Evolutionary conservation across 2,329 filamentous ascomycete species (phyloP).

Genomic region (Pseudofabraea citricarpa): DNA sequence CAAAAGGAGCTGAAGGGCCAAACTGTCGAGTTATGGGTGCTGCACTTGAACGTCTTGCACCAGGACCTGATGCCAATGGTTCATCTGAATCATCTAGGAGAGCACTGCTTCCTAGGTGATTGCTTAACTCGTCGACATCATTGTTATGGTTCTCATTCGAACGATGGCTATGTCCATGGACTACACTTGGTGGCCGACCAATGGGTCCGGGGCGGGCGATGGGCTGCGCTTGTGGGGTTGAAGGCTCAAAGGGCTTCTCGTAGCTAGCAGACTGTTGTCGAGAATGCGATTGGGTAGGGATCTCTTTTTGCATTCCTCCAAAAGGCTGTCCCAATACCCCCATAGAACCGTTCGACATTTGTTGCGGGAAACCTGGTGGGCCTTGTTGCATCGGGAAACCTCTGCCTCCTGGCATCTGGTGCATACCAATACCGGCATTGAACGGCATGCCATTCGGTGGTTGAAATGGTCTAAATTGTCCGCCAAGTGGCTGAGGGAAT

Average conservation of each 20-base stretch:
- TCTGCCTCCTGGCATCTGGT: conserved; percentile 50
- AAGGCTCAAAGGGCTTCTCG: conserved; percentile 44
- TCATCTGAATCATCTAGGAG: conserved; percentile 72
- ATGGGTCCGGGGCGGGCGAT: conserved; percentile 84
- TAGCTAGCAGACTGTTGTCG: conserved; percentile 70
- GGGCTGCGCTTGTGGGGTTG: conserved; percentile 56
- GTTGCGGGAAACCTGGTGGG: conserved; percentile 51
- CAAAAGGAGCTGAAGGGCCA: conserved; percentile 21
- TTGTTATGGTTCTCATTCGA: conserved; percentile 37
- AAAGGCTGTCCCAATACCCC: conserved; percentile 36
- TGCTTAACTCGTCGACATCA: conserved; percentile 67
- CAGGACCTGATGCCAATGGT: conserved; percentile 34
- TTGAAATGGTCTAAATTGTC: conserved; percentile 50
- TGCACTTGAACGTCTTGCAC: conserved; percentile 26
- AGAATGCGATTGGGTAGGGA: conserved; percentile 56
- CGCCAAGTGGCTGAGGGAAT: conserved; percentile 43
- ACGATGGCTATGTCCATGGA: conserved; percentile 42
- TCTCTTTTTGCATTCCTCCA: conserved; percentile 31
- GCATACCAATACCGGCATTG: conserved; percentile 57
- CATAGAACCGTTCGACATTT: conserved; percentile 35
- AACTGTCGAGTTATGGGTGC: conserved; percentile 24
- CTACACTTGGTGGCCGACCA: conserved; percentile 74
- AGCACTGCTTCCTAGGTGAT: conserved; percentile 86
- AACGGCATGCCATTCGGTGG: conserved; percentile 45
- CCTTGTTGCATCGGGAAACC: conserved; percentile 32